A percentile compares a stretch with the other conserved stretches of the same genome.
phyloP scores from a whole-genome alignment of 371 early-diverging fungal genomes.

The Encephalitozoon hellem region DNA sequence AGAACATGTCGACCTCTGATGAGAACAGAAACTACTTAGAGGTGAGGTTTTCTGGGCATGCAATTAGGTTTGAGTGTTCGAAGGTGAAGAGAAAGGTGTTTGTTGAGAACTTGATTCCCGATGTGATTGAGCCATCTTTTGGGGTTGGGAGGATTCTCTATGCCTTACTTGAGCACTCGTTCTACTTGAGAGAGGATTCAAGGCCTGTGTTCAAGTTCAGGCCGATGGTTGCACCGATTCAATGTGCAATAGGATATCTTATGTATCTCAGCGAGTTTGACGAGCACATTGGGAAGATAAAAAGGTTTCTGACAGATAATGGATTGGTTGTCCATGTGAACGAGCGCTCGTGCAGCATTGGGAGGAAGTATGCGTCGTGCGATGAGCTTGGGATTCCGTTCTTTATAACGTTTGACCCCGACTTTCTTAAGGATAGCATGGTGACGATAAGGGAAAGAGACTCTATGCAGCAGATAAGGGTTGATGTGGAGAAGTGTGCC shows the following conservation, averaged over 20 bases:
- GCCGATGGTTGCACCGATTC: constrained; percentile 78
- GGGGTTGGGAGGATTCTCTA: constrained; percentile 97
- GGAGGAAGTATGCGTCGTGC: constrained; percentile 88
- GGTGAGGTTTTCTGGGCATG: constrained; percentile 32
- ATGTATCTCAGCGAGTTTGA: constrained; percentile 69
- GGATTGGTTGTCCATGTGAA: constrained; percentile 44
- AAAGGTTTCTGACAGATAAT: constrained; percentile 39
- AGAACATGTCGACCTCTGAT: not conserved
- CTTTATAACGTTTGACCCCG: constrained; percentile 92
- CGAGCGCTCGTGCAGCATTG: constrained; percentile 68
- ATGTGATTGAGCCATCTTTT: constrained; percentile 98
- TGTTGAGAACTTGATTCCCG: constrained; percentile 87
- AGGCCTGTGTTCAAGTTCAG: constrained; percentile 63
- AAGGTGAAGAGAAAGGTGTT: constrained; percentile 5
- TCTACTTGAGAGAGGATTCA: constrained; percentile 73
- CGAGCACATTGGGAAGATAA: constrained; percentile 66
- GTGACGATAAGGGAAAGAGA: constrained; percentile 95
- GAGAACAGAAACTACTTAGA: constrained; percentile 24
- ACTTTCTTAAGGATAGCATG: constrained; percentile 77
- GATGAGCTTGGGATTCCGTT: constrained; percentile 97
- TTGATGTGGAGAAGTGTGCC: constrained; percentile 23
- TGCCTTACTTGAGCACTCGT: constrained; percentile 86
- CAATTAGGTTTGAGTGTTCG: constrained; percentile 8
- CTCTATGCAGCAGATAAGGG: constrained; percentile 80
- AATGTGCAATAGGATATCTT: constrained; percentile 80